These are phyloP conservation scores for Podosphaera fusca DNA, from an alignment of 2,329 filamentous ascomycete species.

Conservation along the genomic window DNA sequence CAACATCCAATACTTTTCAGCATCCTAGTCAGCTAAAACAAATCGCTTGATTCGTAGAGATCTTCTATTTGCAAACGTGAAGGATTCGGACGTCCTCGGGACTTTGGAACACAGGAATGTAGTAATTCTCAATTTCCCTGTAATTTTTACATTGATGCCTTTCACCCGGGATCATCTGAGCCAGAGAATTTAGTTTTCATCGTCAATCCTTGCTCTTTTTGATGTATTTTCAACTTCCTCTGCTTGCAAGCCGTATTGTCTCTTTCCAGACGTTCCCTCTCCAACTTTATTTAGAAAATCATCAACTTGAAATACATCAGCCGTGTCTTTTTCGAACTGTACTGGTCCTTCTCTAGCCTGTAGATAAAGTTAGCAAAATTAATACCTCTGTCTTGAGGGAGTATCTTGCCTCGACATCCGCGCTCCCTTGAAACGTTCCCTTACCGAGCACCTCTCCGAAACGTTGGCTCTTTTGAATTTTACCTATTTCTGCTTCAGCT, in stretches of 20 bases:
- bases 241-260: slow-evolving; percentile 49
- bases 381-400: not conserved
- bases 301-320: slow-evolving; percentile 83
- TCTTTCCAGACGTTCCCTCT: slow-evolving; percentile 28
- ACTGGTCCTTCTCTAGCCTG: slow-evolving; percentile 72
- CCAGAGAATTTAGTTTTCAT: slow-evolving; percentile 25
- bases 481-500: slow-evolving; percentile 63
- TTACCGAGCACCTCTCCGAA: slow-evolving; percentile 67
- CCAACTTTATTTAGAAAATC: slow-evolving; percentile 67
- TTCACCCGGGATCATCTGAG: too few relatives aligned
- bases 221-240: slow-evolving; percentile 31
- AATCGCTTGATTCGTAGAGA: too few relatives aligned
- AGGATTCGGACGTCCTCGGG: too few relatives aligned
- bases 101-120: too few relatives aligned
- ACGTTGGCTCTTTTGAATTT: slow-evolving; percentile 62
- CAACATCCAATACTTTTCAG: too few relatives aligned
- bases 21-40: too few relatives aligned
- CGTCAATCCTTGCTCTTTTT: slow-evolving; percentile 61
- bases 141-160: too few relatives aligned
- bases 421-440: slow-evolving; percentile 76
- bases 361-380: slow-evolving; percentile 1
- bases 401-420: slow-evolving; percentile 48
- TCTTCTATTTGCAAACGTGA: too few relatives aligned
- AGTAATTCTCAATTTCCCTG: too few relatives aligned
- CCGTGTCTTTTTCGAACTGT: slow-evolving; percentile 75